phyloP scores from a whole-genome alignment of 2,329 filamentous ascomycete genomes.

The Aspergillaceae sp. region DNA sequence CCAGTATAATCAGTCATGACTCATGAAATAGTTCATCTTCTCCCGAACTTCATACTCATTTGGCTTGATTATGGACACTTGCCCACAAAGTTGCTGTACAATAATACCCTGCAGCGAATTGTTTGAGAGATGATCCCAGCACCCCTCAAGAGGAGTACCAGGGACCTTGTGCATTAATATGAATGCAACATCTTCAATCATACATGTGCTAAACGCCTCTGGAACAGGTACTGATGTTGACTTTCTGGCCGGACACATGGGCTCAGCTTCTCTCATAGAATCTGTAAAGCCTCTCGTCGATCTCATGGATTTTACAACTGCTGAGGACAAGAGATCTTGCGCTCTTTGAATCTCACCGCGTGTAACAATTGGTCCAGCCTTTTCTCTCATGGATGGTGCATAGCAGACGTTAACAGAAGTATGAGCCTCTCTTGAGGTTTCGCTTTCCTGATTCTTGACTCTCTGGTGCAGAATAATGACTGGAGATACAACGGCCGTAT shows the following conservation, averaged over 20 bases:
- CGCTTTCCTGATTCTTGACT: too few species aligned
- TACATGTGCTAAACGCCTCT: conserved; percentile 8
- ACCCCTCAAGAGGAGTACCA: conserved; percentile 3
- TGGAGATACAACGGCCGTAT: too few species aligned
- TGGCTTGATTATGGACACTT: too few species aligned
- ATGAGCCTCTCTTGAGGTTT: too few species aligned
- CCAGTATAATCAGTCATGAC: too few species aligned
- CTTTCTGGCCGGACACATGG: neutral
- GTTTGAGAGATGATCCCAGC: conserved; percentile 5
- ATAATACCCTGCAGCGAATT: conserved; percentile 2
- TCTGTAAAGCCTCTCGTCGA: neutral
- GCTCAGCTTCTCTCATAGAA: neutral
- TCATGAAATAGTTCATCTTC: too few species aligned
- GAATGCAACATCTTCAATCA: conserved; percentile 9
- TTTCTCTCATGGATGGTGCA: neutral
- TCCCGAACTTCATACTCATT: too few species aligned
- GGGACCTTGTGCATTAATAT: conserved; percentile 11
- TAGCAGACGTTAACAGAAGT: neutral
- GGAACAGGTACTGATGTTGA: conserved; percentile 5
- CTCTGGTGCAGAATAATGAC: too few species aligned
- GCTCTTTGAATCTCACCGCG: neutral
- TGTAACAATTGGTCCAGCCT: neutral
- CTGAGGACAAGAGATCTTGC: neutral
- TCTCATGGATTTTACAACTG: neutral
- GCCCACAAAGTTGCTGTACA: conserved; percentile 1